These are phyloP conservation scores for Cercospora berteroae DNA, from an alignment of 2,329 filamentous ascomycete species.

Conservation along the genomic window DNA sequence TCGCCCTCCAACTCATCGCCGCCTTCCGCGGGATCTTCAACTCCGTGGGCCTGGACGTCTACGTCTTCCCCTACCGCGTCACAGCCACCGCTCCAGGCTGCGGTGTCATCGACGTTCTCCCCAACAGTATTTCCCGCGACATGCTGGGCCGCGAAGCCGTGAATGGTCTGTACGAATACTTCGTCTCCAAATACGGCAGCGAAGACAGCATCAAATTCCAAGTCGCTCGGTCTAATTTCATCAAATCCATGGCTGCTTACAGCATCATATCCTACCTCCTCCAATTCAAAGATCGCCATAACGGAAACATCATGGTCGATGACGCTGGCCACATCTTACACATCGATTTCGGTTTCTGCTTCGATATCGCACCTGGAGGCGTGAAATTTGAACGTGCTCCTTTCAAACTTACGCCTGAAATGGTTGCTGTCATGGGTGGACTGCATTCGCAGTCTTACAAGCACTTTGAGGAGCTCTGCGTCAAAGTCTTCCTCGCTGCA, in stretches of 20 bases:
- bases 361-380: constrained; percentile 95
- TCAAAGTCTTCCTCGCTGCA: constrained; percentile 90
- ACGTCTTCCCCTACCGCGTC: constrained; percentile 94
- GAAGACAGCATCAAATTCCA: constrained; percentile 95
- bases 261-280: constrained; percentile 93
- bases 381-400: constrained; percentile 97
- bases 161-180: constrained; percentile 98
- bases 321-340: constrained; percentile 95
- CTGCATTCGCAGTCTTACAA: constrained; percentile 79
- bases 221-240: constrained; percentile 91
- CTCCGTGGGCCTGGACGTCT: constrained; percentile 90
- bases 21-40: constrained; percentile 98
- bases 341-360: constrained; percentile 99
- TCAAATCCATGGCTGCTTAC: constrained; percentile 99
- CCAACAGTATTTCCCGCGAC: constrained; percentile 95
- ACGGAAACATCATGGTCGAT: constrained; percentile 99
- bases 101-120: constrained; percentile 95
- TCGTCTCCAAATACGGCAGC: constrained; percentile 93
- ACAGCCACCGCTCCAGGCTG: constrained; percentile 96
- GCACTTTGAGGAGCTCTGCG: constrained; percentile 93
- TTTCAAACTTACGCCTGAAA: constrained; percentile 96
- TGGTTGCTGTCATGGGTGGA: constrained; percentile 99
- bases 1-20: constrained; percentile 96
- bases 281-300: constrained; percentile 99
- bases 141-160: constrained; percentile 98